Evolutionary conservation across 495 filamentous ascomycete species (phyloP).

Genomic region (Achaetomiella virescens): DNA sequence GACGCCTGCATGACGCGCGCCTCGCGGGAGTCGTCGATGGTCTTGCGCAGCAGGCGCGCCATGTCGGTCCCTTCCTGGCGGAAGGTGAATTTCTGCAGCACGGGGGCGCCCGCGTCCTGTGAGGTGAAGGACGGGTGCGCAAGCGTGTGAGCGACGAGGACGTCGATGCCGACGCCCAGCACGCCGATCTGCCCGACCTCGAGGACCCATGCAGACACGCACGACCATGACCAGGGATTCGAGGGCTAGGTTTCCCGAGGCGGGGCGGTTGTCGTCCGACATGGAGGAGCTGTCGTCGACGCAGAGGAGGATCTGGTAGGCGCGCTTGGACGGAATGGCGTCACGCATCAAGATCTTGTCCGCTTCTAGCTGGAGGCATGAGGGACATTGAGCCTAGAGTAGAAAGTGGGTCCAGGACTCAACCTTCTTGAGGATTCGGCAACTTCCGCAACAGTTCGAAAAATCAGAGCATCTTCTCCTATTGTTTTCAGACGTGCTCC

Average conservation of each 20-base stretch:
- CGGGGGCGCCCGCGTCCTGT: conserved; percentile 70
- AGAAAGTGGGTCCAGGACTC: too few species aligned
- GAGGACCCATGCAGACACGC: conserved; percentile 75
- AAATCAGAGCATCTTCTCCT: too few species aligned
- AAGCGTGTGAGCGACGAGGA: conserved; percentile 85
- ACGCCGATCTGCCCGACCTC: conserved; percentile 89
- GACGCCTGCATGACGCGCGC: conserved; percentile 55
- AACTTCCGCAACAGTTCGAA: too few species aligned
- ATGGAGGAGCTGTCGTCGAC: conserved; percentile 95
- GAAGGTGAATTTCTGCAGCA: conserved; percentile 82
- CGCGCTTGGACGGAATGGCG: conserved; percentile 80
- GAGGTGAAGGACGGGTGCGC: conserved; percentile 66
- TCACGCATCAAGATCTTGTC: conserved; percentile 99
- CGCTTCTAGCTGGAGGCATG: conserved; percentile 94
- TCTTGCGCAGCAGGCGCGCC: conserved; percentile 65
- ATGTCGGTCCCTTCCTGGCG: conserved; percentile 80
- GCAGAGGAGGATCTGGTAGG: conserved; percentile 94
- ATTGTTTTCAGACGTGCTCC: too few species aligned
- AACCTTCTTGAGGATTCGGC: too few species aligned
- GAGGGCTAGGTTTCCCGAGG: conserved; percentile 62
- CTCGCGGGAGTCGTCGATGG: conserved; percentile 72
- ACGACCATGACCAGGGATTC: conserved; percentile 86
- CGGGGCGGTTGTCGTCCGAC: conserved; percentile 58
- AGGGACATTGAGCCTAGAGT: too few species aligned
- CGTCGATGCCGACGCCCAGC: conserved; percentile 78